These are phyloP conservation scores for Citrullus amarus DNA, from an alignment of 306 rosid species.

Conservation along the genomic window DNA sequence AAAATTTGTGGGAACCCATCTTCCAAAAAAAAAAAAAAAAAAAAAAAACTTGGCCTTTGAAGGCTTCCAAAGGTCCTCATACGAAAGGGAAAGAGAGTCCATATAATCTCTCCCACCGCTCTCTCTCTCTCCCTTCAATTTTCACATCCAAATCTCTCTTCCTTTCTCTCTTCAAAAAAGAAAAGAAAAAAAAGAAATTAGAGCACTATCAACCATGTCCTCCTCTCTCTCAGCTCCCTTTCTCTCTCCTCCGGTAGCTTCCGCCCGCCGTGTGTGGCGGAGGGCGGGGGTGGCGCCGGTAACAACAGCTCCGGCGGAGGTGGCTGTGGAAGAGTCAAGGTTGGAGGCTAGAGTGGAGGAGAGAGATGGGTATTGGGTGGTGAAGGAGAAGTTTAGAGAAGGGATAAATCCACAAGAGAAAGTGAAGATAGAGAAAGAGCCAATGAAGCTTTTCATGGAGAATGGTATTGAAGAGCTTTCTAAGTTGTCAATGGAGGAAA, in stretches of 20 bases:
- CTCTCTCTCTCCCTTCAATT: not conserved
- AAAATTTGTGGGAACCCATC: not conserved
- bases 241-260: slow-evolving; percentile 29
- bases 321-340: slow-evolving; percentile 29
- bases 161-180: too few species aligned
- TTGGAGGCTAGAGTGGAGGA: slow-evolving; percentile 72
- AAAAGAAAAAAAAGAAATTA: too few species aligned
- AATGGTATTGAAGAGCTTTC: slow-evolving; percentile 60
- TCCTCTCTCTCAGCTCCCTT: slow-evolving; percentile 49
- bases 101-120: not conserved
- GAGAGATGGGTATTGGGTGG: slow-evolving; percentile 59
- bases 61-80: slow-evolving; percentile 36
- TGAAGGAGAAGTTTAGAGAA: slow-evolving; percentile 62
- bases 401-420: slow-evolving; percentile 76
- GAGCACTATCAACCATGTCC: slow-evolving; percentile 22
- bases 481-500: slow-evolving; percentile 51
- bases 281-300: slow-evolving; percentile 34
- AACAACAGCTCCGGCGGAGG: slow-evolving; percentile 22
- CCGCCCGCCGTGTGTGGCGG: slow-evolving; percentile 15
- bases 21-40: too few species aligned
- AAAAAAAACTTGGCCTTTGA: slow-evolving; percentile 35
- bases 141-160: not conserved
- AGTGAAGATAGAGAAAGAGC: slow-evolving; percentile 66
- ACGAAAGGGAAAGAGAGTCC: not conserved
- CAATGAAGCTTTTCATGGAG: slow-evolving; percentile 80